A percentile compares a stretch with the other conserved stretches of the same genome.
phyloP scores from a whole-genome alignment of 352 stramenopile species.

The Pelagophyceae sp. region DNA sequence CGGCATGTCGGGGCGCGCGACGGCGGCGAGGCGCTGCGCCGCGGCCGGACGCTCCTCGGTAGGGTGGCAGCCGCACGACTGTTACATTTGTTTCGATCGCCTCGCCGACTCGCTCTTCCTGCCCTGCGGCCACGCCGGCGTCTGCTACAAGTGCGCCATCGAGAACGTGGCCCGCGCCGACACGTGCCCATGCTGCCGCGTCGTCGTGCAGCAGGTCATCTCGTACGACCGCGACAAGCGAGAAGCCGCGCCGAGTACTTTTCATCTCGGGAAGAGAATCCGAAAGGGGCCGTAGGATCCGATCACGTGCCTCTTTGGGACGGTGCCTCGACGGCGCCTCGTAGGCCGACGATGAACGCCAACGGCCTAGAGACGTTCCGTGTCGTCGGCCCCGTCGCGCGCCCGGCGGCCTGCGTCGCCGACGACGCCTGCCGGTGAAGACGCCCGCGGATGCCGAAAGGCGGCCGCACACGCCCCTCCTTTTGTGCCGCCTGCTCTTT shows the following conservation, averaged over 20 bases:
- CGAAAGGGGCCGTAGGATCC: too few species aligned
- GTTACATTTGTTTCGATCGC: conserved; percentile 11
- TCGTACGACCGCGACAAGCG: neutral
- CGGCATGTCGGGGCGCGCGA: neutral
- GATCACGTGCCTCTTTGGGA: too few species aligned
- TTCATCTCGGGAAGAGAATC: too few species aligned
- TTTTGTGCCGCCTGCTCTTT: too few species aligned
- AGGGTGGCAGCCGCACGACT: neutral
- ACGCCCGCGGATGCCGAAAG: too few species aligned
- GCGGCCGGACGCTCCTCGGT: neutral
- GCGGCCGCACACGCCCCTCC: too few species aligned
- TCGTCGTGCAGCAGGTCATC: conserved; percentile 4
- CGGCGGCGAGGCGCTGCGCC: neutral
- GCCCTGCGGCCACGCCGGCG: conserved; percentile 7
- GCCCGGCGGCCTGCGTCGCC: too few species aligned
- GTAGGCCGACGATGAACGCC: neutral
- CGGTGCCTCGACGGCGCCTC: too few species aligned
- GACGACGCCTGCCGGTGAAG: too few species aligned
- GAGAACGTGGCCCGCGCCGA: conserved; percentile 12
- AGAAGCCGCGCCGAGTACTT: too few species aligned
- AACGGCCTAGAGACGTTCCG: neutral
- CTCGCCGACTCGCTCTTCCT: neutral
- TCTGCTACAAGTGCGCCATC: conserved; percentile 10
- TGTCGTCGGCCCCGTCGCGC: neutral
- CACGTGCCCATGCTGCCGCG: conserved; percentile 2